Evolutionary conservation across 106 monocot genomes (phyloP), one percentile per base, ranked within the genome.

Genomic region (Iris macrosiphon): DNA sequence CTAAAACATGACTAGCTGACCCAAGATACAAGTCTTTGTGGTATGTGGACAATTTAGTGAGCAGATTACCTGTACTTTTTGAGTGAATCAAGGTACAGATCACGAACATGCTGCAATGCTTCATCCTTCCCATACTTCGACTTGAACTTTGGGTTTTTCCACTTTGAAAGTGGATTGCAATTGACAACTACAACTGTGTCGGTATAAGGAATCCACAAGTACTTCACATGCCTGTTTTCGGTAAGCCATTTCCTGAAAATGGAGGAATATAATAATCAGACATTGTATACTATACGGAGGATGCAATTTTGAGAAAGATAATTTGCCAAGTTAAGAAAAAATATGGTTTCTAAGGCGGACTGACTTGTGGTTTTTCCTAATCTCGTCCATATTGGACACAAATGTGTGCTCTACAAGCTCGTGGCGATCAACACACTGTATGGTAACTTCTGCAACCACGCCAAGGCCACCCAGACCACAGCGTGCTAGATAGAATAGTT

Each of bases 341-440:
- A n/a, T n/a, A n/a, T n/a, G n/a, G n/a, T n/a, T n/a, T n/a, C n/a
- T n/a, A n/a, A n/a, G n/a, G n/a, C n/a, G n/a, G n/a, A n/a, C n/a
- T 72, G 78, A 94, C 94, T 89, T 95, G 85, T 95, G 89, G 64
- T 95, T 95, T 63, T 85, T 85, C 71, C 67, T 79, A 25, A 95
- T 74, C 50, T 95, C 89, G 16, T 77, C 44, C 9, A 72, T 51
- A 50, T 85, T 80, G 20, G 89, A 82, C 9, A 85, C 79, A 60
- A 95, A 95, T 34, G 94, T 95, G 59, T 89, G 89, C 37, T 95
- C 95, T 12, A 95, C 78, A 61, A 95, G 89, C 67, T 89, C 82
- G 40, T 95, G 89, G 46, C 95, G 76, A 9, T 95, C 89, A 41
- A 95, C 85, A 68, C 95, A 95, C 40, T 95, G 89, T 31, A 89